Evolutionary conservation across 2,329 filamentous ascomycete species (phyloP).

Genomic region (Arthrobotrys conoides): DNA sequence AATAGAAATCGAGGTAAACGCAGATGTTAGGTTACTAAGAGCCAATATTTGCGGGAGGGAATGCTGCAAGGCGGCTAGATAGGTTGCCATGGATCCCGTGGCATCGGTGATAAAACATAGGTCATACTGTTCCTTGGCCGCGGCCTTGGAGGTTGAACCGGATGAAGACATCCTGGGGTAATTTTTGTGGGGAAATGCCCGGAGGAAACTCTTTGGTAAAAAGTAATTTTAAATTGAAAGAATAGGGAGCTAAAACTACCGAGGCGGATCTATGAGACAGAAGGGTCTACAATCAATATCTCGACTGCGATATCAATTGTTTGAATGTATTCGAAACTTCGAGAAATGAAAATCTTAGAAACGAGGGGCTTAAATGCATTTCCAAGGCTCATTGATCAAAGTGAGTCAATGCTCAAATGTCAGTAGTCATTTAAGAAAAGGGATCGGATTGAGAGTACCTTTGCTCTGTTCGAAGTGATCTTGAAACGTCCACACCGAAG

Average conservation of each 20-base stretch:
- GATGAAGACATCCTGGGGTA: constrained; percentile 36
- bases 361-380: constrained; percentile 24
- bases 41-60: constrained; percentile 71
- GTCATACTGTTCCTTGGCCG: constrained; percentile 66
- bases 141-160: constrained; percentile 27
- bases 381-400: constrained; percentile 13
- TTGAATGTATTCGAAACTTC: constrained; percentile 30
- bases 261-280: background rate
- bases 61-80: constrained; percentile 68
- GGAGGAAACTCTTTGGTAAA: constrained; percentile 6
- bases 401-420: constrained; percentile 20
- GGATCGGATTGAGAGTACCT: background rate
- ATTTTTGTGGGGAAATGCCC: constrained; percentile 2
- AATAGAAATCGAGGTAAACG: constrained; percentile 71
- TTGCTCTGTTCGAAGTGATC: background rate
- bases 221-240: background rate
- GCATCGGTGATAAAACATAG: constrained; percentile 70
- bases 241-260: constrained; percentile 12
- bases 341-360: constrained; percentile 6
- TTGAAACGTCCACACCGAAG: constrained; percentile 20
- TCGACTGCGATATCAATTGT: constrained; percentile 21
- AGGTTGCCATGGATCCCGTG: constrained; percentile 69
- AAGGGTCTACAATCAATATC: background rate
- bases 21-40: constrained; percentile 70
- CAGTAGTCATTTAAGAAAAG: constrained; percentile 19